A percentile compares a stretch with the other conserved stretches of the same genome.
These are phyloP conservation scores for Elaeagnus macrophylla DNA, from an alignment of 306 rosid genomes.

Conservation along the genomic window DNA sequence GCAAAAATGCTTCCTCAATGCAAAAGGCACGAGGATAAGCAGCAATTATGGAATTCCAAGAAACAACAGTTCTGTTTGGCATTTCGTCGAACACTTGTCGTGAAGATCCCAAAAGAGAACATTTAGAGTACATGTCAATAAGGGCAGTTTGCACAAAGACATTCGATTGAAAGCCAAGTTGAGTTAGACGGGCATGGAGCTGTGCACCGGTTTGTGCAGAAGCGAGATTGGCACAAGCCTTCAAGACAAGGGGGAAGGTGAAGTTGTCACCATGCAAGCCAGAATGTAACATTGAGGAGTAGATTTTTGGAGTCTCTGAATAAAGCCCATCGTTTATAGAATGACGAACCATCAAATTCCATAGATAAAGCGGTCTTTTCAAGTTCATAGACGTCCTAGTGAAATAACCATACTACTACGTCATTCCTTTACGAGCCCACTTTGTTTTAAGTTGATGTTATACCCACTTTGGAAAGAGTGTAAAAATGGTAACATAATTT, in stretches of 20 bases:
- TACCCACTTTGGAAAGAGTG: too few species aligned
- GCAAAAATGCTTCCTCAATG: conserved; percentile 2
- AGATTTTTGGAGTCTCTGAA: conserved; percentile 26
- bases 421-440: too few species aligned
- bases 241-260: conserved; percentile 20
- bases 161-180: conserved; percentile 33
- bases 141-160: conserved; percentile 39
- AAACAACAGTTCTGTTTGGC: conserved; percentile 8
- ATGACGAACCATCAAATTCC: conserved; percentile 47
- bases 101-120: conserved; percentile 20
- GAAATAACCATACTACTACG: too few species aligned
- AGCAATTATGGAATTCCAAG: conserved; percentile 17
- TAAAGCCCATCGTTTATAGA: conserved; percentile 34
- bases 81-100: conserved; percentile 14
- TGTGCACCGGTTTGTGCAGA: conserved; percentile 27
- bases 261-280: conserved; percentile 40
- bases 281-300: conserved; percentile 31
- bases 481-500: too few species aligned
- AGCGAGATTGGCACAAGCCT: conserved; percentile 39
- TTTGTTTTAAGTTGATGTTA: too few species aligned
- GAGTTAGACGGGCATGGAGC: conserved; percentile 37
- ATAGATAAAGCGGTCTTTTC: conserved; percentile 31
- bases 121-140: conserved; percentile 36
- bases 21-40: conserved; percentile 6
- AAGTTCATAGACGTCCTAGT: conserved; percentile 3